Evolutionary conservation across 2,329 filamentous ascomycete species (phyloP), one percentile per base, ranked within the genome.

Genomic region (Xylaria multiplex): DNA sequence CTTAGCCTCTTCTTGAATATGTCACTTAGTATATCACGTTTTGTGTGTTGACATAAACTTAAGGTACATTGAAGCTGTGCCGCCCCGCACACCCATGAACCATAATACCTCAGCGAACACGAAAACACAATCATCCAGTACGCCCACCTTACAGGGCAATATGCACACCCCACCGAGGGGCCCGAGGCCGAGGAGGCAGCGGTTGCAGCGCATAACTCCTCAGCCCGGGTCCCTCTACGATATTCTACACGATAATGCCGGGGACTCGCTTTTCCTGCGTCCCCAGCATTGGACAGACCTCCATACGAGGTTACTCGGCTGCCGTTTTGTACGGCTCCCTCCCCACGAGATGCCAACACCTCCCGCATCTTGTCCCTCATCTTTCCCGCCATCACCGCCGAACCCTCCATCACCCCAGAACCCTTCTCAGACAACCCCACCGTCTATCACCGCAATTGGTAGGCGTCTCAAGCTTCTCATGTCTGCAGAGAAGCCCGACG

Each of bases 201-300:
- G 75, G 66, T 73, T 74, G 52, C 71, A 50, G 62, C 77, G 80
- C 45, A 80, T 73, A 9, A 77, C 77, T 2, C 82, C 84, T 0
- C 80, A 82, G 50, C 75, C 77, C 22, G 81, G 82, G 22, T 88
- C 86, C 0, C 77, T 88, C 24, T 84, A 82, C 71, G 84, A 85
- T 66, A 79, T 86, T 50, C 78, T 88, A 66, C 81, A 83, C 66
- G 78, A 83, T 24, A 73, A 88, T 71, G 74, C 80, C 40, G 82
- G 84, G 49, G 75, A 73, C 0, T 79, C 82, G 0, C 82, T 88
- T 22, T 87, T 83, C 65, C 76, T 85, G 54, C 79, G 81, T 30
- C 86, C 86, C 1, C 82, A 87, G 52, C 82, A 80, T 72, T 88
- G 86, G 86, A 87, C 83, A 16, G 85, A 87, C 60, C 63, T 79